Conservation (phyloP, 2,329 filamentous ascomycete species). For the Calonectria pauciramosa region DNA sequence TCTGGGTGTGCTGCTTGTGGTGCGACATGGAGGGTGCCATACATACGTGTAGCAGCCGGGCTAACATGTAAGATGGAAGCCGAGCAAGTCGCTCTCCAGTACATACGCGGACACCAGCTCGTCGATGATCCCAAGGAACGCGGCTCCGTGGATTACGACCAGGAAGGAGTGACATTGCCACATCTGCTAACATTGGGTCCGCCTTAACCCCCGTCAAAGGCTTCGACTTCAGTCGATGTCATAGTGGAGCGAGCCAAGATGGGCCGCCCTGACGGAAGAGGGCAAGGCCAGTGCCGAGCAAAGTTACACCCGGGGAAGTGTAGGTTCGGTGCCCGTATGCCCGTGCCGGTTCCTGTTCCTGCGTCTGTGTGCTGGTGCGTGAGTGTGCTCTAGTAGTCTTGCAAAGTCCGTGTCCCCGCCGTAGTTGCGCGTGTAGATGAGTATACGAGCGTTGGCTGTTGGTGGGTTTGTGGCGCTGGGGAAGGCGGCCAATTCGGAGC, state of each 20-base stretch:
- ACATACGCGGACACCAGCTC: neutral
- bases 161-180: neutral
- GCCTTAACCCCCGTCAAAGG: neutral
- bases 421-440: neutral
- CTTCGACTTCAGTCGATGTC: neutral
- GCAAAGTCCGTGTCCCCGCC: neutral
- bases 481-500: neutral
- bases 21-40: conserved; percentile 1
- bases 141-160: neutral
- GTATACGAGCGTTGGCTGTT: neutral
- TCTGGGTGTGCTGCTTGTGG: neutral
- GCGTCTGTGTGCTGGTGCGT: neutral
- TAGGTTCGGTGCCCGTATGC: neutral
- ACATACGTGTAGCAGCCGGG: neutral
- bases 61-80: neutral
- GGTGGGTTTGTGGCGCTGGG: conserved; percentile 1
- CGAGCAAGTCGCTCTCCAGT: neutral
- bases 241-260: conserved; percentile 4
- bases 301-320: neutral
- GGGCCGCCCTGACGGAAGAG: neutral
- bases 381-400: neutral
- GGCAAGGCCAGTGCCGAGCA: neutral
- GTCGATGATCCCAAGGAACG: neutral
- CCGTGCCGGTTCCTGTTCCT: neutral
- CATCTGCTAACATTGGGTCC: neutral